Base-by-base conservation (phyloP, 768 basidiomycete species). In the Tricholoma flavovirens region DNA sequence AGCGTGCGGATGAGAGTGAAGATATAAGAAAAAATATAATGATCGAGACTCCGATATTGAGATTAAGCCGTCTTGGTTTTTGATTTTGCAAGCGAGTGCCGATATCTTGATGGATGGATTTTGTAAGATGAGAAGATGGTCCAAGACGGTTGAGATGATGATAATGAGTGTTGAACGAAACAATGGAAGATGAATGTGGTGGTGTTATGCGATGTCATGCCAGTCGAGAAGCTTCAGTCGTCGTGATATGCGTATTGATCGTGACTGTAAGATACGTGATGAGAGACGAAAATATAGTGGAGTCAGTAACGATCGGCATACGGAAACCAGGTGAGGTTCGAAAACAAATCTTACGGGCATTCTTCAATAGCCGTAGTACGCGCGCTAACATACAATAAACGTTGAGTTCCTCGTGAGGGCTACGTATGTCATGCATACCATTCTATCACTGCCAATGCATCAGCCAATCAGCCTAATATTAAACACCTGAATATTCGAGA, bases 351-450 rank as follows among this genome's bases (percentile, higher is more conserved):
- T 48, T 29, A 29, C n/a, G 29, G 24, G 42, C 6, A 19, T 19
- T 48, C 24, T 53, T 51, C 38, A 77, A 61, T 77, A 77, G 56
- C 75, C 75, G 55, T 77, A 77, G 61, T 77, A 77, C 56, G 75
- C 75, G 64, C 75, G 73, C 75, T 77, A 50, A 65, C 45, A 62
- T 57, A 26, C 49, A 36, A 36, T 10, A 12, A 26, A 26, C 24
- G 24, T 26, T 5, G 24, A 26, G 24, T 5, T 3, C 24, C 3
- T 26, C 24, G 24, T 26, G 24, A 26, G 5, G 24, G 24, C 24
- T 26, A 26, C 24, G 24, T 26, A 26, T 26, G 24, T 26, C 24
- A 51, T 56, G 59, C 55, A 15, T 54, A 73, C 75, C 75, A 77
- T 77, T 46, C 75, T 70, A 63, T 77, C 75, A 56, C 75, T 77